phyloP scores from a whole-genome alignment of 192 early-diverging fungal species.

The Gigaspora rosea region DNA sequence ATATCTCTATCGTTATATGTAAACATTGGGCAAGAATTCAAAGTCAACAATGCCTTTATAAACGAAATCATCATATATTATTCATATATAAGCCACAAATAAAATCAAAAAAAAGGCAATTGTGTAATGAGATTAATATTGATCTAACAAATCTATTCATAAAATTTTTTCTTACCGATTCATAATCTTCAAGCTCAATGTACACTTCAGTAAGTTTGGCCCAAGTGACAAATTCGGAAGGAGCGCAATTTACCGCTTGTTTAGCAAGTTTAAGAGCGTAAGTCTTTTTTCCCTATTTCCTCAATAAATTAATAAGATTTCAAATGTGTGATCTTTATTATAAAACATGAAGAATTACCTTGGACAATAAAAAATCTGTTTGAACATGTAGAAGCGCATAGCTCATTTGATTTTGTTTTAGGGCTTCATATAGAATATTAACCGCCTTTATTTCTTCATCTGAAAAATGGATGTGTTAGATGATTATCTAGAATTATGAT shows the following conservation, averaged over 20 bases:
- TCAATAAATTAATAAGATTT: not conserved
- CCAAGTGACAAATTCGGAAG: conserved; percentile 96
- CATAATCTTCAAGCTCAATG: conserved; percentile 81
- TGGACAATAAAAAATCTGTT: conserved; percentile 81
- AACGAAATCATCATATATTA: not conserved
- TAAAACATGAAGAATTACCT: conserved; percentile 48
- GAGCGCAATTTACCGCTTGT: conserved; percentile 90
- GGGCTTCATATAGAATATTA: conserved; percentile 79
- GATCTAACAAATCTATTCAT: no score
- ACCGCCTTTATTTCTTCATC: conserved; percentile 96
- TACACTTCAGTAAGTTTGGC: conserved; percentile 93
- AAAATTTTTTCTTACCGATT: conserved; percentile 57
- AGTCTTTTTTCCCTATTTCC: conserved; percentile 58
- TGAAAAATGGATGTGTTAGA: conserved; percentile 14
- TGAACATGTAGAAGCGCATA: conserved; percentile 88
- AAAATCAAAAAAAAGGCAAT: conserved; percentile 1
- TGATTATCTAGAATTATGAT: not conserved
- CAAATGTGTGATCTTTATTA: not conserved
- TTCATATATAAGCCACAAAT: not conserved
- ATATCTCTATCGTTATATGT: conserved; percentile 85
- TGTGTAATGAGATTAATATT: not conserved
- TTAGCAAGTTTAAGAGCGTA: conserved; percentile 87
- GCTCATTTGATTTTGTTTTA: conserved; percentile 77
- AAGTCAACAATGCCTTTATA: conserved; percentile 80
- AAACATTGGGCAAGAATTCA: conserved; percentile 99